Evolutionary conservation across 805 yeast species (phyloP), one percentile per base, ranked within the genome.

Genomic region (Candida saitoana): DNA sequence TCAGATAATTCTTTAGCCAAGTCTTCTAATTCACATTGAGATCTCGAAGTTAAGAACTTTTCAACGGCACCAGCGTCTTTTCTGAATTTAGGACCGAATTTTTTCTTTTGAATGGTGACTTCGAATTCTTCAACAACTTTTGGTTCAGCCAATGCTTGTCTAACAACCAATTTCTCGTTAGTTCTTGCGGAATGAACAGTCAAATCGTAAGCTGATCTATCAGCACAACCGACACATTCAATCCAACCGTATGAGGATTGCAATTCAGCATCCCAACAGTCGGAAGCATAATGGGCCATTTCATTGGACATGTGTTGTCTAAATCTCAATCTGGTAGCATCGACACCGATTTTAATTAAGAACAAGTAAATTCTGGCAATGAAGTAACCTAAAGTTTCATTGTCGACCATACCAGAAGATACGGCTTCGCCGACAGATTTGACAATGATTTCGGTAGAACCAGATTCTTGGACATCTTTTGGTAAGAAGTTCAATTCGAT

Each of bases 161-260:
- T 86, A 36, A 93, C 99, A 46, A 89, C 90, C 55, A 93, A 74
- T 69, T 89, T 91, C 72, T 88, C 96, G 68, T 88, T 88, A 44
- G 99, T 93, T 69, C 87, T 86, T 43, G 91, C 93, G 35, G 97
- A 70, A 64, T 93, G 99, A 47, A 95, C 99, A 38, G 91, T 78
- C 66, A 93, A 79, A 71, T 93, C 99, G 63, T 88, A 93, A 33
- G 99, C 99, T 36, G 96, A 87, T 74, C 99, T 82, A 71, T 93
- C 99, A 51, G 99, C 99, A 74, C 98, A 93, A 54, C 99, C 99
- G 63, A 93, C 97, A 82, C 99, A 95, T 74, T 93, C 99, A 56
- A 93, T 87, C 99, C 99, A 93, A 56, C 99, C 99, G 57, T 88
- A 93, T 25, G 96, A 87, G 34, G 96, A 83, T 55, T 86, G 82